Evolutionary conservation across 768 basidiomycete genomes (phyloP).

Genomic region (Terana coerulea): DNA sequence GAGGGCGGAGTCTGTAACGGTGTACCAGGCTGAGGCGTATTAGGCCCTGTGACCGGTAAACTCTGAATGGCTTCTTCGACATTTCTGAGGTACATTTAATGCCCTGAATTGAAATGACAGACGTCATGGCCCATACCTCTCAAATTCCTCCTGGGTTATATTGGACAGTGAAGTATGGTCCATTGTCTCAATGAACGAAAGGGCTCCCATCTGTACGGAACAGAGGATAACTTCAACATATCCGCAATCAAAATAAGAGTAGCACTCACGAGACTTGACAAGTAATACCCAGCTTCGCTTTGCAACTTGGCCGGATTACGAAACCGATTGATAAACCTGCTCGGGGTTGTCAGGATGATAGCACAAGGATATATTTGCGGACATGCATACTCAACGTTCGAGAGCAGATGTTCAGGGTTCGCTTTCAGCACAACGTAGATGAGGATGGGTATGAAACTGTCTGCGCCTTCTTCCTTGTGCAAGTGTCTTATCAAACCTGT

Average conservation of each 20-base stretch:
- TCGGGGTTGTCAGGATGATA: neutral
- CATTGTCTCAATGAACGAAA: slow-evolving; percentile 98
- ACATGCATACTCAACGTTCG: slow-evolving; percentile 83
- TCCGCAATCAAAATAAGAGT: neutral
- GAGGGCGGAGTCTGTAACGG: slow-evolving; percentile 24
- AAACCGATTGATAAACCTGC: slow-evolving; percentile 93
- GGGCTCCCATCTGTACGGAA: slow-evolving; percentile 85
- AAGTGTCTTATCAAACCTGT: slow-evolving; percentile 87
- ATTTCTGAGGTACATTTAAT: slow-evolving; percentile 31
- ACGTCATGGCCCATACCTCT: slow-evolving; percentile 43
- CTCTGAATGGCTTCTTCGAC: slow-evolving; percentile 59
- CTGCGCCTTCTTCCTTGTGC: slow-evolving; percentile 82
- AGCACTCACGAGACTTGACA: slow-evolving; percentile 81
- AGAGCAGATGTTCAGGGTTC: slow-evolving; percentile 91
- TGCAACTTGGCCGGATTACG: slow-evolving; percentile 85
- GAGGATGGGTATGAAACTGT: slow-evolving; percentile 91
- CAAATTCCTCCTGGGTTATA: slow-evolving; percentile 92
- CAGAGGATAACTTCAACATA: neutral
- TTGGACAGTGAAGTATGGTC: slow-evolving; percentile 93
- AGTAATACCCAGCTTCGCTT: slow-evolving; percentile 95
- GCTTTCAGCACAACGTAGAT: slow-evolving; percentile 92
- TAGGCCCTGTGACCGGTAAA: slow-evolving; percentile 35
- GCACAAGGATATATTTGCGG: neutral
- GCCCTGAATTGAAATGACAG: neutral
- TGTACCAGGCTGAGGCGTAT: slow-evolving; percentile 27